A percentile compares a stretch with the other conserved stretches of the same genome.
Conservation (phyloP, 73 alveolate species). For the Paramecium pentaurelia region DNA sequence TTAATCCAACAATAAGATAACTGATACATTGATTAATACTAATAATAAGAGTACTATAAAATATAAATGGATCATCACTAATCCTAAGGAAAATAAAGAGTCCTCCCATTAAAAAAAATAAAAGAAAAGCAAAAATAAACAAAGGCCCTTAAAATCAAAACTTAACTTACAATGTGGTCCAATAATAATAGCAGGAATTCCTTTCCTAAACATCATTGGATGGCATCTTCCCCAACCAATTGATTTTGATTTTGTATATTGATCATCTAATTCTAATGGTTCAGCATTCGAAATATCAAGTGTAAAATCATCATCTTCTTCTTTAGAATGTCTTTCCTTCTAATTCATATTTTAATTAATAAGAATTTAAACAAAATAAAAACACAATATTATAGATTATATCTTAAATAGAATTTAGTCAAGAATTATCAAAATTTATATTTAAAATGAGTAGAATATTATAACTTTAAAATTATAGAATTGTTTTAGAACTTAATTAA, state of each 20-base stretch:
- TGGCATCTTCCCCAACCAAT: conserved; percentile 35
- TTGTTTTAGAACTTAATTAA: background rate
- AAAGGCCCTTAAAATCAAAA: conserved; percentile 11
- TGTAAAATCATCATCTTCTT: background rate
- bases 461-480: background rate
- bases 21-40: background rate
- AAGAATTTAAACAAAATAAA: background rate
- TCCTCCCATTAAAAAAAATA: background rate
- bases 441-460: background rate
- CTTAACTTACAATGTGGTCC: conserved; percentile 69
- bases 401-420: conserved; percentile 1
- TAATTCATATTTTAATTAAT: background rate
- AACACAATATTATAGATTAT: background rate
- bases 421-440: background rate
- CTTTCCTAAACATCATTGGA: conserved; percentile 36
- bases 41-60: background rate
- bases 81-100: conserved; percentile 17
- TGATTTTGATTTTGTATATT: background rate
- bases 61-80: background rate
- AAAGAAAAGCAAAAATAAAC: conserved; percentile 48
- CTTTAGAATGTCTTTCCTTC: background rate
- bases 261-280: conserved; percentile 9
- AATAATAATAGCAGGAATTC: conserved; percentile 48
- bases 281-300: background rate
- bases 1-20: background rate